Base-by-base conservation (phyloP, 2,329 filamentous ascomycete genomes). In the Arthrobotrys pseudoclavata region DNA sequence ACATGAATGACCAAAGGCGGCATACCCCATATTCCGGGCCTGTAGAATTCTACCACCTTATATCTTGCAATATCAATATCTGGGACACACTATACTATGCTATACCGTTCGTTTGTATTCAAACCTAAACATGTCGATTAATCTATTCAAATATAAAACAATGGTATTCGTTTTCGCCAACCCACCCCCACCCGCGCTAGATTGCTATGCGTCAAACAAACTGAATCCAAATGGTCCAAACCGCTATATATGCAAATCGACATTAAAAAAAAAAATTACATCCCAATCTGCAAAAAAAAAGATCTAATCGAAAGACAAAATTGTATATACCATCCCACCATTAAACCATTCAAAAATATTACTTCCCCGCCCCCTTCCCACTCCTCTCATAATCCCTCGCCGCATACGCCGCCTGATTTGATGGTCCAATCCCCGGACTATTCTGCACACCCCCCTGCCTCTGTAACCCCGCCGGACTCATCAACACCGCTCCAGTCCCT, bases 401-500 rank as follows among this genome's bases (percentile, higher is more conserved):
- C 18, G 63, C 24, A 50, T 69, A 75, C 0, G 42, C 29, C 50
- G 15, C 13, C 31, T 48, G 15, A 48, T 15, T 71, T 4, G 69
- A 72, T 1, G 69, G 57, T 26, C 69, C 69, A 10, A 64, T 40
- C 15, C 69, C 69, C 31, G 69, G 69, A 42, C 69, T 72, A 3
- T 37, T 15, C 4, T 60, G 63, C 9, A 47, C 37, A 3, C 12
- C 18, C 10, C 50, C 45, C 18, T 48, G 52, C 5, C 31, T 55
- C 13, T 50, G 60, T 20, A 60, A 37, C 9, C 34, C 37, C 18
- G 34, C n/a, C 5, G 70, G 70, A 42, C 70, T 75, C 55, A 75
- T 75, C 55, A 75, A 57, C 13, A 75, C 70, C 6, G 70, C 70
- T 13, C 63, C 61, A 5, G 72, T 76, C 3, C 66, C 72, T 40